Conservation (phyloP, 1,284 basidiomycete genomes). For the Sanghuangporus weigelae region DNA sequence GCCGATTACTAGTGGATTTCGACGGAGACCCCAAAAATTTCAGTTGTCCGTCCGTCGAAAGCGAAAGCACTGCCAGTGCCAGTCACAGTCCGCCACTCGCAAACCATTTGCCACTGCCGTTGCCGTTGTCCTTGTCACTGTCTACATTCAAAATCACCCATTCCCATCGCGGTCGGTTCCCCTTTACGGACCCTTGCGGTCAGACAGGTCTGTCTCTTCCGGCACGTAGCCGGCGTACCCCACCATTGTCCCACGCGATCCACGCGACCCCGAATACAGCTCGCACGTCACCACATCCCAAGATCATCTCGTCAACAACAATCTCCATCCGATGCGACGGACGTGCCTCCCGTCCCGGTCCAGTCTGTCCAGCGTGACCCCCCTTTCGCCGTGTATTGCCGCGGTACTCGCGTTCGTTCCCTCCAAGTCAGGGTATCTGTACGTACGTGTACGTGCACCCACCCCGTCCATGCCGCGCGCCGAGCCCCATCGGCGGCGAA, state of each 20-base stretch:
- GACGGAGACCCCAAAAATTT: not conserved
- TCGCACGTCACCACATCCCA: not conserved
- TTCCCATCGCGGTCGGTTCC: constrained; percentile 1
- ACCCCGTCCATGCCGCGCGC: not conserved
- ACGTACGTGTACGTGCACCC: too few relatives aligned
- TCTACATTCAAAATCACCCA: not conserved
- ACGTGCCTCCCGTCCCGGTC: not conserved
- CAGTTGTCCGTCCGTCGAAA: not conserved
- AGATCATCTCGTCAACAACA: not conserved
- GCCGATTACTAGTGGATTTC: not conserved
- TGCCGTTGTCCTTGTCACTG: not conserved
- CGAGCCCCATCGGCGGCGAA: not conserved
- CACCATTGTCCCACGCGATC: not conserved
- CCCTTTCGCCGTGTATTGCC: not conserved
- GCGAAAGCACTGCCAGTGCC: not conserved
- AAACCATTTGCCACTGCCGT: too few relatives aligned
- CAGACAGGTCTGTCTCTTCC: not conserved
- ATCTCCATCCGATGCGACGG: not conserved
- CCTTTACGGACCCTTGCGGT: not conserved
- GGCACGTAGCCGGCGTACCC: not conserved
- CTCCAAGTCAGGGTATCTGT: not conserved
- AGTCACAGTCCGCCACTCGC: too few relatives aligned
- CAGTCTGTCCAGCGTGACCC: constrained; percentile 1
- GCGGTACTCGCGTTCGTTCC: not conserved
- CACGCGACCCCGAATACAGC: not conserved